These are phyloP conservation scores for Penicillium paxilli DNA, from an alignment of 495 filamentous ascomycete species.

Conservation along the genomic window DNA sequence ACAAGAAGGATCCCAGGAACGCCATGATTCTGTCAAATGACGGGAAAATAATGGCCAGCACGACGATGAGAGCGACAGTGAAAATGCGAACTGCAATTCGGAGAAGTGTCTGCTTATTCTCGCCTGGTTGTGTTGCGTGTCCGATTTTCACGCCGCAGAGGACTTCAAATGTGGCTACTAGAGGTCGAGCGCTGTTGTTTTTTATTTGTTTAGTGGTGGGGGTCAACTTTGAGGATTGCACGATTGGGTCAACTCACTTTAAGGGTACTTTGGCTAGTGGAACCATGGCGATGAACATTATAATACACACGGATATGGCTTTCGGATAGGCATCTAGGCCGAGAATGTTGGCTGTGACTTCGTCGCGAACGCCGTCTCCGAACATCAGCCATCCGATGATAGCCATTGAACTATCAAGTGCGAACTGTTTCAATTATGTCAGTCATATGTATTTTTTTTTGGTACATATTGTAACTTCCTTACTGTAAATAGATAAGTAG, in stretches of 20 bases:
- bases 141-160: constrained; percentile 64
- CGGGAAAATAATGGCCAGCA: constrained; percentile 78
- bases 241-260: constrained; percentile 54
- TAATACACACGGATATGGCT: constrained; percentile 72
- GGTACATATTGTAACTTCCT: constrained; percentile 20
- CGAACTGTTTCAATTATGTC: constrained; percentile 58
- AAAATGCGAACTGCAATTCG: constrained; percentile 61
- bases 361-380: constrained; percentile 78
- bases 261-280: constrained; percentile 92
- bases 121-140: constrained; percentile 39
- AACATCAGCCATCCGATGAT: constrained; percentile 91
- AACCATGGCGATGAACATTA: constrained; percentile 85
- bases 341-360: constrained; percentile 88
- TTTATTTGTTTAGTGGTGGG: constrained; percentile 20
- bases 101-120: constrained; percentile 56
- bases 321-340: constrained; percentile 70
- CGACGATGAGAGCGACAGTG: constrained; percentile 58
- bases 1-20: constrained; percentile 85
- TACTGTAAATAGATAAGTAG: constrained; percentile 90
- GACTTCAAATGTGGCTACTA: constrained; percentile 81
- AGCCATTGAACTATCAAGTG: constrained; percentile 78
- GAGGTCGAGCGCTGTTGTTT: constrained; percentile 66
- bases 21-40: constrained; percentile 93
- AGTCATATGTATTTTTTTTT: not conserved
- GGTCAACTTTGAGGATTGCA: not conserved